Base-by-base conservation (phyloP, 495 filamentous ascomycete genomes). In the Pyronema omphalodes region DNA sequence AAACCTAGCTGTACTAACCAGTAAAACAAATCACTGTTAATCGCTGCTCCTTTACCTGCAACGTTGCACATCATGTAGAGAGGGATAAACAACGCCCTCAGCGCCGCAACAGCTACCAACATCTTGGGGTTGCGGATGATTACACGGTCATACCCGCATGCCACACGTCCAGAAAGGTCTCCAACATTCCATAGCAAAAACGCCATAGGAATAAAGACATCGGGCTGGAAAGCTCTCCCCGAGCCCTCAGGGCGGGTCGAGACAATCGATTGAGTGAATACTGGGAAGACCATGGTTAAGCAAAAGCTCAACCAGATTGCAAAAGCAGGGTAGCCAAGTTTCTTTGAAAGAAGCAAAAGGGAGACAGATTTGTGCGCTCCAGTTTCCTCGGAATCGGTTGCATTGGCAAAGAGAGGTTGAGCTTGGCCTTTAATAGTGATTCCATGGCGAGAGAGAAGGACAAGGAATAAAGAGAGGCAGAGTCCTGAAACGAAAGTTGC, bases 141-240 rank as follows among this genome's bases (percentile, higher is more conserved):
- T n/a, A 79, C 63, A 0, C 69, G 65, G 6, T 83, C 78, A 8
- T 83, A 66, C 7, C 80, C 71, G 11, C 86, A 82, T 0, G 76
- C 41, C n/a, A 91, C 70, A 1, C 93, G 74, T 0, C 89, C 89
- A 7, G 74, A 33, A 4, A 96, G 71, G 64, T 99, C 91, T 37
- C 91, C 91, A 6, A 79, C 60, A 60, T 96, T 99, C 91, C 91
- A 99, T 59, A 94, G 75, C 33, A 99, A 76, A 68, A 96, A 94
- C 7, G 74, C 84, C 3, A 95, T 72, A 0, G 91, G 88, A 49
- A 95, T 86, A 68, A 96, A 99, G 36, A 79, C 77, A 3, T 79
- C 70, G 0, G 82, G 76, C 29, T 77, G 72, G 54, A 86, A 80
- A 23, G 95, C 66, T 11, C 78, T 71, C 1, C 74, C 66, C 4